Base-by-base conservation (phyloP, 129 eudicot genomes). In the Mikania micrantha region DNA sequence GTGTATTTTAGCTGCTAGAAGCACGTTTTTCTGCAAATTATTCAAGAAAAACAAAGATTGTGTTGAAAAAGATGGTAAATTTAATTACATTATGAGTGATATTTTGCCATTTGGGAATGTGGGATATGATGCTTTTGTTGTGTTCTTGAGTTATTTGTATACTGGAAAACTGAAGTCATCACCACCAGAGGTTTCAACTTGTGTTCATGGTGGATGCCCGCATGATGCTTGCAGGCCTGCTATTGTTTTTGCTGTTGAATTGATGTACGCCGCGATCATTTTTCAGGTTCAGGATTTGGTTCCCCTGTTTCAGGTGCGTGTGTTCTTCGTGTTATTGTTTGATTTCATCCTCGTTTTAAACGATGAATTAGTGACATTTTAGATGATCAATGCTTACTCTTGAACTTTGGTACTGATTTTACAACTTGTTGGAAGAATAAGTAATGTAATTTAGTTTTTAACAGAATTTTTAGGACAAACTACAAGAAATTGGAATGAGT, bases 151-250 rank as follows among this genome's bases (percentile, higher is more conserved):
- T 60, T 90, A 84, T 73, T 60, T 90, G 79, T 90, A 90, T 75
- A 78, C 91, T 0, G 97, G 97, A 45, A 90, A 87, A 76, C 29
- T 90, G 69, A 84, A 79, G 85, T 74, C 87, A 22, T 79, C 86
- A 28, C 95, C 91, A 0, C 65, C 80, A 0, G 97, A 90, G 60
- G 97, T 86, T 54, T 80, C 95, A 0, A 82, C 82, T 13, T 90
- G 97, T 64, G 89, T 87, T 35, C 87, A 87, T 74, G 77, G 62
- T 38, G 74, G 73, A 31, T 90, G 97, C 60, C 66, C 78, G 3
- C 97, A 90, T 56, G 85, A 82, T 74, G 87, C 95, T 2, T 90
- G 97, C 53, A 67, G 97, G 38, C 95, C 95, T 2, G 91, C 95
- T 28, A 81, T 90, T 45, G 59, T 74, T n/a, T 90, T 78, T 71